Evolutionary conservation across 2,329 filamentous ascomycete genomes (phyloP), one percentile per base, ranked within the genome.

Genomic region (Sclerotinia nivalis): DNA sequence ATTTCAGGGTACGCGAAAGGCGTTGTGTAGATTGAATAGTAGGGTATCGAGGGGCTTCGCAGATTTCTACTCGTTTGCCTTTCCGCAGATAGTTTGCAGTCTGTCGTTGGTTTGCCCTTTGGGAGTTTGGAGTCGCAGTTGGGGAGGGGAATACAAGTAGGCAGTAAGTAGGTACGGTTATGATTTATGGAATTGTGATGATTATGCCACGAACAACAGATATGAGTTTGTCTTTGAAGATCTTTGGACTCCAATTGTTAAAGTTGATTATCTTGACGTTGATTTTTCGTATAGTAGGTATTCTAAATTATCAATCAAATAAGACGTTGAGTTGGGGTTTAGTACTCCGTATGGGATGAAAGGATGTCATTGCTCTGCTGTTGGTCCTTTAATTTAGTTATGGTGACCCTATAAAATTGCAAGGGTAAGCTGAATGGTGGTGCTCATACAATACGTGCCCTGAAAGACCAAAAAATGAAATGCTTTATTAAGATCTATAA

Each of bases 71-170:
- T 61, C 37, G 28, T 49, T 49, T 64, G 43, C 2, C 28, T 64
- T 40, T 52, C 25, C 22, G 47, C 61, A 64, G 47, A n/a, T 52
- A 22, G 4, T 28, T 64, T 64, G 31, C 25, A 2, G 47, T 40
- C 50, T 34, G 59, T 49, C 28, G 59, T 62, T 62, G 31, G 34
- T 64, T 40, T 64, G 61, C 31, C 31, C 31, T 52, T 64, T 52
- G 45, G 31, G 47, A 52, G 47, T 13, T 40, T 52, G 61, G 31
- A 52, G n/a, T 40, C 31, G 31, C 61, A 64, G 31, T 64, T 43
- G 40, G 40, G 13, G 12, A 43, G 40, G 47, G 15, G 47, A 31
- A 15, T 45, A 31, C 25, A 47, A 31, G 58, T 61, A 64, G 15
- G 28, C n/a, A 34, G 13, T 64, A 50, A 40, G 37, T 59, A 10